Percentiles rank a stretch among this genome's conserved stretches.
Conservation (phyloP, 352 stramenopile species). For the Phytopythium sindhum region DNA sequence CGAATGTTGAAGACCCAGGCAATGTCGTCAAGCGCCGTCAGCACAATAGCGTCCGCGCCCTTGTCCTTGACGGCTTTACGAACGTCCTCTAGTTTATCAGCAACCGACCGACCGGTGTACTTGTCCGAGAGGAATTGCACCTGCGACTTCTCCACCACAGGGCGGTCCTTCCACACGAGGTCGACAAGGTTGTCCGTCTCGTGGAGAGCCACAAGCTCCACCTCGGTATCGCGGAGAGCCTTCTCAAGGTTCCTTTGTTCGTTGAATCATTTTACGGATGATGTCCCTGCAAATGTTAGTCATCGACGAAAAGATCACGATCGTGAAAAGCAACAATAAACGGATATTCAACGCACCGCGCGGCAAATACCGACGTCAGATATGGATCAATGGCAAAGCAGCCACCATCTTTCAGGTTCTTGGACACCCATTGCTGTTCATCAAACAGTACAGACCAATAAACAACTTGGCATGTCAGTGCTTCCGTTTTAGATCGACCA, state of each 20-base stretch:
- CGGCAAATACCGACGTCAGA: conserved; percentile 88
- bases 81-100: conserved; percentile 87
- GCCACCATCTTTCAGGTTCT: conserved; percentile 54
- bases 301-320: not conserved
- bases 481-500: too few species aligned
- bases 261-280: not conserved
- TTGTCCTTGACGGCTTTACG: conserved; percentile 86
- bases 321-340: conserved; percentile 3
- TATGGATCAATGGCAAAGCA: conserved; percentile 95
- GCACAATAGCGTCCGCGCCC: conserved; percentile 90
- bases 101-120: conserved; percentile 90
- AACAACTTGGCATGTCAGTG: not conserved
- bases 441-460: not conserved
- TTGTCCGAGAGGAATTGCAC: conserved; percentile 92
- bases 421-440: conserved; percentile 60
- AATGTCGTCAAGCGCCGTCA: conserved; percentile 96
- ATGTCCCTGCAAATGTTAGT: not conserved
- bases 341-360: conserved; percentile 53
- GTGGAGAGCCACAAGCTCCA: conserved; percentile 72
- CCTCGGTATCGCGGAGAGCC: conserved; percentile 60
- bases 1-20: conserved; percentile 98
- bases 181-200: conserved; percentile 94
- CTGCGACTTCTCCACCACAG: conserved; percentile 59
- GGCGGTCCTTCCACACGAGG: conserved; percentile 89
- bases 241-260: conserved; percentile 49